Evolutionary conservation across 352 stramenopile species (phyloP), one percentile per base, ranked within the genome.

Genomic region (Globisporangium ultimum): DNA sequence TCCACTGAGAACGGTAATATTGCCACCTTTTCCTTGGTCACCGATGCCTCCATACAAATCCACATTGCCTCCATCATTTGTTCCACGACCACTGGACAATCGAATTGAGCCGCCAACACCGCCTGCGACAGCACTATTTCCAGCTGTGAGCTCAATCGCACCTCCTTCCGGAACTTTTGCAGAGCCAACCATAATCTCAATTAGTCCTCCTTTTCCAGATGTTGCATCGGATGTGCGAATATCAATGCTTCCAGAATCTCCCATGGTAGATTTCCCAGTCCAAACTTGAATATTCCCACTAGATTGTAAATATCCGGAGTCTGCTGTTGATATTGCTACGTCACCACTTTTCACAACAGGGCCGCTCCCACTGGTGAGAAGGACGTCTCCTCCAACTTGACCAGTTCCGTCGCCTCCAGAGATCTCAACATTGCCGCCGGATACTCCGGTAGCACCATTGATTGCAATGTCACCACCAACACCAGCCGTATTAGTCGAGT

Each of bases 381-480:
- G 17, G 7, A 74, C 53, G 10, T 24, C 63, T 11, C 69, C 69
- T n/a, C 69, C 66, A 7, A 56, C 55, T 28, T 40, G 55, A 18
- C 50, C 53, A 18, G n/a, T 50, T 21, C 50, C 60, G 13, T 17
- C 15, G 8, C 69, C 69, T 43, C 66, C 66, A 1, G 49, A 64
- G 43, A 77, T 60, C 17, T 61, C 46, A 7, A 74, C 53, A 17
- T 62, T 58, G 1, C 69, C 69, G 38, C 69, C 69, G 14, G 59
- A 62, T 48, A 59, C 50, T 3, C 66, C 69, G 43, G 63, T 46
- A 7, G 63, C 69, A 47, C 66, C 69, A 11, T 58, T 56, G 10
- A 80, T 22, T 7, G 66, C 67, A 4, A 70, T 53, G n/a, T 55
- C 46, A 14, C 67, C 72, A 20, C 75, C 76, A 17, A 58, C 67